Evolutionary conservation across 2,329 filamentous ascomycete species (phyloP), one percentile per base, ranked within the genome.

Genomic region (Paramyrothecium roridum): DNA sequence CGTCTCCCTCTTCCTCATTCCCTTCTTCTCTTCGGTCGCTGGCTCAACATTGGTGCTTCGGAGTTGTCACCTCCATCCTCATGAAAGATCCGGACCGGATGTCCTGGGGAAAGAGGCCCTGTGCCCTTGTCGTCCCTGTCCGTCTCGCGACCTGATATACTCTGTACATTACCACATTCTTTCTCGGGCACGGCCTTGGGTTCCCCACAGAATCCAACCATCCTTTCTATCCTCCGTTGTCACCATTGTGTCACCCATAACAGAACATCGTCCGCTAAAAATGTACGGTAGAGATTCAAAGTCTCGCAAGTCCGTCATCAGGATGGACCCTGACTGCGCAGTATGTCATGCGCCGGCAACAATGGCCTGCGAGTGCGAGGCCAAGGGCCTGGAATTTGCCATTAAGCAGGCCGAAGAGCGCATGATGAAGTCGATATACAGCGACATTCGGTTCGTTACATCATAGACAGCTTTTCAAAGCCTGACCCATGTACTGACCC

Each of bases 321-420:
- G 79, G 70, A 87, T 88, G 83, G 85, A 88, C 65, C 85, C 85
- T 47, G 83, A 88, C 72, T 89, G 86, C 71, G 85, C 85, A 53
- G 85, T 89, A 66, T 88, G 86, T 70, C 77, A 78, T 65, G 78
- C 80, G 59, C 83, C 85, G 58, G 84, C 85, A 48, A 76, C 75
- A 46, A 67, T 79, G 62, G 77, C 75, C 58, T 89, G 86, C 69
- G 83, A 86, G 61, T 89, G 86, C 67, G 86, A 89, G 74, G 82
- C 83, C 52, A 85, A 84, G 63, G 82, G 84, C 26, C 77, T 88
- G 30, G 84, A 88, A 61, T 71, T 80, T 55, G 85, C 85, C 57
- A 76, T 88, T 47, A 77, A 78, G 58, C 83, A 88, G 67, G 85
- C 85, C 55, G 86, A 89, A 69, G 72, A 77, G 52, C 77, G 79